Base-by-base conservation (phyloP, 2,329 filamentous ascomycete species). In the Aschersonia sp. region DNA sequence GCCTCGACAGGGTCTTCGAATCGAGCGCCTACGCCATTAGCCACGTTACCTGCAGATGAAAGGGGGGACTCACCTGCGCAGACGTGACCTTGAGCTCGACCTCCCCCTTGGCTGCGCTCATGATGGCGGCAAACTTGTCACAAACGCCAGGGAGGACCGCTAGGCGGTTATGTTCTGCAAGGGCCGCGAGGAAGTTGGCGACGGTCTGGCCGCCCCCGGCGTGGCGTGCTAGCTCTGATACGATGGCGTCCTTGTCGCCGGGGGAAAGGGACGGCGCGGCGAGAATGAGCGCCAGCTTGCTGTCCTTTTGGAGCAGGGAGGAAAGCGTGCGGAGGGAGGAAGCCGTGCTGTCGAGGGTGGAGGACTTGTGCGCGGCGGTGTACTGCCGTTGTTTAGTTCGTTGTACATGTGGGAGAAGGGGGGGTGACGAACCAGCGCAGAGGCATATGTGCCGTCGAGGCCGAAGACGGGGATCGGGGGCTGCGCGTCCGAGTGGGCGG, bases 381-480 rank as follows among this genome's bases (percentile, higher is more conserved):
- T 95, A 98, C 92, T 98, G 61, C 20, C 1, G 20, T 20, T 70
- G 70, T 59, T 60, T 55, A 20, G 20, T 20, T 1, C 20, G 20
- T 20, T 20, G 20, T 20, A 20, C 20, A 20, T 20, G 20, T 20
- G 45, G 35, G 44, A 6, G 4, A 28, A n/a, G 31, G 31, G 5
- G 5, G 40, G 40, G 40, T 43, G 10, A 31, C 43, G 40, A 91
- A 98, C 92, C 82, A 98, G 78, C 74, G 92, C 92, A 73, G 84
- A 89, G 67, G 92, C 92, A 74, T 98, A 98, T 66, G 91, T 97
- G 70, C 92, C 92, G 71, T 97, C 92, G 65, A 98, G 74, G 60
- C 92, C 92, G 72, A 88, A 98, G 64, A 98, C 80, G 61, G 89
- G 79, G 65, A 96, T 76, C 58, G 92, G 92, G 61, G 91, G 82